Evolutionary conservation across 2,329 filamentous ascomycete species (phyloP).

Genomic region (Hirsutella rhossiliensis): DNA sequence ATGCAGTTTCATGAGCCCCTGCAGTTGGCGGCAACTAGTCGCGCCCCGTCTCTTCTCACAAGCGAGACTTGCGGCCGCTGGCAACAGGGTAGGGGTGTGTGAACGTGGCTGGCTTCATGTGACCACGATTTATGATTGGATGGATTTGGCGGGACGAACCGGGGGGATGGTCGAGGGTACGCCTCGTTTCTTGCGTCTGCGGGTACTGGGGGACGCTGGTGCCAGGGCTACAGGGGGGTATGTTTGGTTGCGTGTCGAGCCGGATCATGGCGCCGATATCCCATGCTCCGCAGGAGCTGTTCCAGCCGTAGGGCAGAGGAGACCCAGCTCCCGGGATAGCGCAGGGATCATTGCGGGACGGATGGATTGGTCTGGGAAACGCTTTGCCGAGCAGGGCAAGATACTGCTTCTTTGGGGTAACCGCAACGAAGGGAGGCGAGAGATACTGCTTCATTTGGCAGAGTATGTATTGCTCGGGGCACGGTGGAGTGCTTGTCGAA

Average conservation of each 20-base stretch:
- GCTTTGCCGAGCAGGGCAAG: conserved; percentile 21
- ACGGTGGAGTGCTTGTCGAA: conserved; percentile 7
- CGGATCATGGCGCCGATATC: neutral
- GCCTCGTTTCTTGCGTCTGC: conserved; percentile 22
- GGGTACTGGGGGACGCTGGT: conserved; percentile 10
- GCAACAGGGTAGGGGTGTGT: conserved; percentile 10
- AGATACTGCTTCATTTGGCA: conserved; percentile 10
- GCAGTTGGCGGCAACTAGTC: conserved; percentile 13
- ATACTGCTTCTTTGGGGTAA: conserved; percentile 19
- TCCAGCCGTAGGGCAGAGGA: too few relatives aligned
- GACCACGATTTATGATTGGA: conserved; percentile 45
- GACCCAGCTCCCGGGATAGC: neutral
- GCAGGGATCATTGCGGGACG: neutral
- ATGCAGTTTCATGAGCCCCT: conserved; percentile 22
- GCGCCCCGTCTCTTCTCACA: conserved; percentile 9
- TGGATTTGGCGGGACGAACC: conserved; percentile 15
- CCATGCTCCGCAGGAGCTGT: neutral
- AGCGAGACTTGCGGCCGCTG: conserved; percentile 14
- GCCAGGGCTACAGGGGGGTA: conserved; percentile 9
- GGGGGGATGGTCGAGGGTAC: conserved; percentile 20
- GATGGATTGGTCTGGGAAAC: conserved; percentile 8
- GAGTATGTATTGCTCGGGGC: conserved; percentile 9
- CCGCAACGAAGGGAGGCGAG: conserved; percentile 6
- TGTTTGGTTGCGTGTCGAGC: neutral
- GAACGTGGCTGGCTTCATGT: conserved; percentile 29